Conservation (phyloP, 169 alveolate species). For the Cytauxzoon felis region DNA sequence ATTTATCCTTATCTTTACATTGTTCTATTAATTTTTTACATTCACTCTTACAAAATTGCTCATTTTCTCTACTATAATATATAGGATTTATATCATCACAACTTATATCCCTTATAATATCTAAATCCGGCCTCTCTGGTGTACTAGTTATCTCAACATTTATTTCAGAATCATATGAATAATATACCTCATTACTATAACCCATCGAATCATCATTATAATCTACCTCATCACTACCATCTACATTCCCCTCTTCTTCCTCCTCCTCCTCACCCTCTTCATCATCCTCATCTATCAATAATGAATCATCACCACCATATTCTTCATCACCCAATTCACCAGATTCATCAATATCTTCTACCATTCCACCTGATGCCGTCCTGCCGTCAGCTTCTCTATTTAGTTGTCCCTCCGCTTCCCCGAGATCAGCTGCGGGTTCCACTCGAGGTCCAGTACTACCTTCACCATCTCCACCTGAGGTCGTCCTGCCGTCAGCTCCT, state of each 20-base stretch:
- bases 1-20: not conserved
- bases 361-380: too few relatives aligned
- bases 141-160: not conserved
- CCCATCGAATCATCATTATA: not conserved
- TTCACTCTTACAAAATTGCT: constrained; percentile 12
- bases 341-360: not conserved
- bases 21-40: not conserved
- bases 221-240: not conserved
- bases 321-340: not conserved
- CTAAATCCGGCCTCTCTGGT: not conserved
- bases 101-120: not conserved
- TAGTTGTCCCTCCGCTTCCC: too few relatives aligned
- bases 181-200: not conserved
- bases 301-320: not conserved
- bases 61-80: constrained; percentile 2
- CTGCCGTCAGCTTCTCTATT: too few relatives aligned
- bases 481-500: too few relatives aligned
- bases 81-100: constrained; percentile 13
- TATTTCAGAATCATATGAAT: not conserved
- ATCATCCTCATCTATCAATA: not conserved
- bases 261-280: constrained; percentile 9
- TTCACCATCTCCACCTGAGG: too few relatives aligned
- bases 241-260: not conserved
- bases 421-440: too few relatives aligned
- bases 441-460: too few relatives aligned